Base-by-base conservation (phyloP, 345 rosid genomes). In the Lepidium africanum region DNA sequence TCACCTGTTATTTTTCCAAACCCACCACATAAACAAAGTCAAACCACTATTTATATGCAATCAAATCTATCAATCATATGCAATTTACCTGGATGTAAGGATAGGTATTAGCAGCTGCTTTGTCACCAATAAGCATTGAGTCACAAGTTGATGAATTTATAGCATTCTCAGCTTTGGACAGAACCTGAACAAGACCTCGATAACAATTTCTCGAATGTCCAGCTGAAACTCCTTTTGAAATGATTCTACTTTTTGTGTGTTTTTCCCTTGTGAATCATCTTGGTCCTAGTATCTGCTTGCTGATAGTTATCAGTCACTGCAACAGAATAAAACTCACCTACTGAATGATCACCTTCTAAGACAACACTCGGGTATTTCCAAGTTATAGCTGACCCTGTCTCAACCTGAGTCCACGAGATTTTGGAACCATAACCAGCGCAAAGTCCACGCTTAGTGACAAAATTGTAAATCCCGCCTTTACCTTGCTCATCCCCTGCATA, bases 321-420 rank as follows among this genome's bases (percentile, higher is more conserved):
- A 27, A 93, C 97, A 12, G 96, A 93, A 71, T 93, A 93, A 61
- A 90, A 88, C 82, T 93, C 95, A 0, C 96, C 96, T 46, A 94
- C 92, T 0, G 92, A 78, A 61, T 86, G 83, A 78, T 91, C 86
- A 0, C 99, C 96, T 77, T 91, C 99, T 77, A 94, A 58, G 77
- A 93, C 77, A 65, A 93, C 96, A 72, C 97, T 87, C 0, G 97
- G 96, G 74, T 91, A 88, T 80, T 93, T 93, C 98, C 96, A 88
- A 37, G 98, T 93, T 38, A 93, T 88, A 0, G 95, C 97, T 2
- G 97, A 93, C n/a, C 98, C 94, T 0, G 96, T 91, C 85, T 94
- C 99, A 74, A 91, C 97, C 76, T 91, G 97, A 38, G 99, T 94
- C 98, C 98, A 93, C 0, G 97, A 93, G 70, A 93, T 90, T 63